A percentile compares a stretch with the other conserved stretches of the same genome.
These are phyloP conservation scores for Ophiostoma tasmaniense DNA, from an alignment of 2,329 filamentous ascomycete species.

Conservation along the genomic window DNA sequence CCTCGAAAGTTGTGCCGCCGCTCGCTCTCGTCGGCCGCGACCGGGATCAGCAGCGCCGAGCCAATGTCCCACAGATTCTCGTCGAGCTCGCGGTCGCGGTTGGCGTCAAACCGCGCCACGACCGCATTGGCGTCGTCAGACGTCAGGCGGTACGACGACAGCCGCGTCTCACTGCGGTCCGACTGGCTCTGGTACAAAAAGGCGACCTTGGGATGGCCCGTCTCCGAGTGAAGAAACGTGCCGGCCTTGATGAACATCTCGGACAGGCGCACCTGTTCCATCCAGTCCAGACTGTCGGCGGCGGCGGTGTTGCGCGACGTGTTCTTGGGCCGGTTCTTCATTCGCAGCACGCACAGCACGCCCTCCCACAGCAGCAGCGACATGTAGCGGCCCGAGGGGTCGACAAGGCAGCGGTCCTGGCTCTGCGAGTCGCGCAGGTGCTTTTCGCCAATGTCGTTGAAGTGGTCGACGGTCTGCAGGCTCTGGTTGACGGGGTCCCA, in stretches of 20 bases:
- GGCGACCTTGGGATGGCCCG: conserved; percentile 49
- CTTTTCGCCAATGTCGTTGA: conserved; percentile 47
- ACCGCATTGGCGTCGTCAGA: conserved; percentile 48
- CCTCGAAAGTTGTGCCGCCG: conserved; percentile 55
- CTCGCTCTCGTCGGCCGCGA: conserved; percentile 45
- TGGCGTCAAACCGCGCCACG: conserved; percentile 46
- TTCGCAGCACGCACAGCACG: conserved; percentile 46
- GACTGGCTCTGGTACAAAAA: conserved; percentile 49
- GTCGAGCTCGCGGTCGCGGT: conserved; percentile 47
- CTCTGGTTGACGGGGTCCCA: conserved; percentile 59
- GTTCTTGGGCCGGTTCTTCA: conserved; percentile 33
- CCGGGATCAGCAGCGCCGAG: conserved; percentile 54
- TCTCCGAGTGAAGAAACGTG: conserved; percentile 50
- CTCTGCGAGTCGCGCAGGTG: conserved; percentile 71
- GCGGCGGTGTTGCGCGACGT: conserved; percentile 29
- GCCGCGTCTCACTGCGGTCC: conserved; percentile 43
- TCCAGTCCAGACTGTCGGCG: conserved; percentile 32
- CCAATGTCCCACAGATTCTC: conserved; percentile 46
- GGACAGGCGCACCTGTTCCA: conserved; percentile 48
- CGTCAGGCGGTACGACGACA: conserved; percentile 53
- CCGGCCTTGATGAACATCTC: conserved; percentile 53
- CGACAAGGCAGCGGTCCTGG: conserved; percentile 73
- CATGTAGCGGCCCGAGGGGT: conserved; percentile 61
- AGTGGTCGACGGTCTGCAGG: conserved; percentile 43
- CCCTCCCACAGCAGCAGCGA: conserved; percentile 54